These are phyloP conservation scores for Trametes pubescens DNA, from an alignment of 1,284 basidiomycete species.

Conservation along the genomic window DNA sequence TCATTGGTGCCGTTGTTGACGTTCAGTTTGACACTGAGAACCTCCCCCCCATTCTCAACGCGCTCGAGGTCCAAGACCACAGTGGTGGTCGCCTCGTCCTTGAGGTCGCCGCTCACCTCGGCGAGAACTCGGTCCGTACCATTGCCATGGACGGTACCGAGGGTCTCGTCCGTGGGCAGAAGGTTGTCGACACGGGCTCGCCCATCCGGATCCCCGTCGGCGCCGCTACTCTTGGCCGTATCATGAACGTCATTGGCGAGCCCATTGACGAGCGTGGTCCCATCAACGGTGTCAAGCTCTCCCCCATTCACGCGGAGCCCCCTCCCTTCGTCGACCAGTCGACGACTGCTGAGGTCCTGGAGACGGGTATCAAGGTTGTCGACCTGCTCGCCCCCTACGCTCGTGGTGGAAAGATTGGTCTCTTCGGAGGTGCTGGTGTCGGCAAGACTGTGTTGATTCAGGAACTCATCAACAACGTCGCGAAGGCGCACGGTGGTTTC, in stretches of 20 bases:
- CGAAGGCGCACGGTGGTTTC: constrained; percentile 99
- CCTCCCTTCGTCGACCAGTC: constrained; percentile 98
- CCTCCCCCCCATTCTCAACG: constrained; percentile 97
- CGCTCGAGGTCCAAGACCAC: constrained; percentile 96
- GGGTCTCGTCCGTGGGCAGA: constrained; percentile 99
- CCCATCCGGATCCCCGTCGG: constrained; percentile 98
- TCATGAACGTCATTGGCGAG: constrained; percentile 99
- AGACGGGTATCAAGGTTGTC: constrained; percentile 99
- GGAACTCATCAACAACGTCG: constrained; percentile 99
- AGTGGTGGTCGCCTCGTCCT: constrained; percentile 93
- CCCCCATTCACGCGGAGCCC: constrained; percentile 96
- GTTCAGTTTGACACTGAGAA: constrained; percentile 92
- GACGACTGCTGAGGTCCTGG: constrained; percentile 96
- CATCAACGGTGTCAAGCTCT: constrained; percentile 93
- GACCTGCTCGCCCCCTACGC: constrained; percentile 99
- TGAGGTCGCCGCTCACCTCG: constrained; percentile 96
- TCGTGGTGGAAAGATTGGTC: constrained; percentile 99
- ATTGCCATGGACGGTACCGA: constrained; percentile 99
- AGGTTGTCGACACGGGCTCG: constrained; percentile 94
- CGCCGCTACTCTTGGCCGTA: constrained; percentile 92
- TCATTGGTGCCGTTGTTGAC: constrained; percentile 99
- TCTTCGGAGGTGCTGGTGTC: constrained; percentile 99
- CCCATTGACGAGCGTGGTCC: constrained; percentile 99
- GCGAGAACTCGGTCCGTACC: constrained; percentile 98
- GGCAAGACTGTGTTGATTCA: constrained; percentile 99